These are phyloP conservation scores for Aureobasidium pullulans DNA, from an alignment of 2,329 filamentous ascomycete species.

Conservation along the genomic window DNA sequence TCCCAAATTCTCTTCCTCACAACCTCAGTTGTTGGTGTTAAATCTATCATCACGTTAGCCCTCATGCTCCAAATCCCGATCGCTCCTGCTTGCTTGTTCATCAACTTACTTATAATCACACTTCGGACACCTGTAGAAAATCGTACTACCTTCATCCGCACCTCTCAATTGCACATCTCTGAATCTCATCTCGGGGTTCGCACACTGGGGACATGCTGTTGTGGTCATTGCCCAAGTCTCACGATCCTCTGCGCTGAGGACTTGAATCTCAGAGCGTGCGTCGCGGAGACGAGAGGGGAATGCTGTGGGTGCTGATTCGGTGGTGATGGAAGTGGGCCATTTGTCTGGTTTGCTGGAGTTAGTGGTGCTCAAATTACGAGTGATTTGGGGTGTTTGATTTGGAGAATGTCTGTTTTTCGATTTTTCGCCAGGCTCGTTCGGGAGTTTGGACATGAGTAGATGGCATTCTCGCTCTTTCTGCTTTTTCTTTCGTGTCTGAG, in stretches of 20 bases:
- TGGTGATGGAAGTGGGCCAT: slow-evolving; percentile 67
- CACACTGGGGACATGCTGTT: slow-evolving; percentile 73
- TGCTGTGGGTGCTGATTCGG: slow-evolving; percentile 74
- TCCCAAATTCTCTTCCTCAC: neutral
- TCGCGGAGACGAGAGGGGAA: slow-evolving; percentile 83
- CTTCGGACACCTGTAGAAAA: slow-evolving; percentile 75
- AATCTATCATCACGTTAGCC: neutral
- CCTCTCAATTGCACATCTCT: slow-evolving; percentile 79
- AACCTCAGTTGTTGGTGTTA: slow-evolving; percentile 2
- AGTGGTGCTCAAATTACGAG: slow-evolving; percentile 12
- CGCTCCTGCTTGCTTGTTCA: too few species aligned
- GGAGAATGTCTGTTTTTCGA: neutral
- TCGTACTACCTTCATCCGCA: slow-evolving; percentile 90
- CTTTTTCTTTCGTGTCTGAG: neutral
- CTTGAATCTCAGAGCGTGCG: slow-evolving; percentile 79
- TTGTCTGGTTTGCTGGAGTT: slow-evolving; percentile 48
- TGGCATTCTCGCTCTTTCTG: slow-evolving; percentile 11
- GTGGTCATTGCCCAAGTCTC: slow-evolving; percentile 59
- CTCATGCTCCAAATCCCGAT: too few species aligned
- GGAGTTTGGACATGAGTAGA: neutral
- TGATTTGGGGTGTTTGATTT: neutral
- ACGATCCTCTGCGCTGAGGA: slow-evolving; percentile 68
- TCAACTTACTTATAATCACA: slow-evolving; percentile 63
- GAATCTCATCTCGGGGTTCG: slow-evolving; percentile 73
- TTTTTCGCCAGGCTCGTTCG: too few species aligned